Base-by-base conservation (phyloP, 2,329 filamentous ascomycete genomes). In the Xenosphaeropsis pyriputrescens region DNA sequence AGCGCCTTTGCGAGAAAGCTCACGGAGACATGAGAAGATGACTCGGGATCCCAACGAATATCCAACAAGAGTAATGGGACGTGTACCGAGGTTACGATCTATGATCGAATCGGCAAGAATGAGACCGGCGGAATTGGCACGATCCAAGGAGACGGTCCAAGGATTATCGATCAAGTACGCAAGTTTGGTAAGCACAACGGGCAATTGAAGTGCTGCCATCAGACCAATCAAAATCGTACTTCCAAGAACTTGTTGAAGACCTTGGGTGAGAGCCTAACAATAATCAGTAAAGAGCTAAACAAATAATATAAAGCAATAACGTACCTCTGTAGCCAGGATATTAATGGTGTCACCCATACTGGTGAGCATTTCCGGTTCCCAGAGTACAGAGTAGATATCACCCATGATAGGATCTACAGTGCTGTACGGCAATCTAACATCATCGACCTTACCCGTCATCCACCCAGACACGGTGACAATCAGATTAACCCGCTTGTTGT, bases 331-430 rank as follows among this genome's bases (percentile, higher is more conserved):
- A 41, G 91, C 91, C 45, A 98, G 66, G 59, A 98, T 96, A 51
- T 95, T 95, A 52, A 98, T 96, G 34, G 91, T 98, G 56, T 91
- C 85, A 72, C 91, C 91, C 79, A 95, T 98, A 59, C 85, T 94
- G 49, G 77, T 80, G 54, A 98, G 70, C 88, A 98, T 93, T 55
- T 98, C 91, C 3, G 91, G 93, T 58, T 98, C 91, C 88, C 91
- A 98, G 41, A 93, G 67, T 9, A 98, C 79, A 1, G 89, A 95
- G 61, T 98, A 98, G 13, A 98, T 78, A 54, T 98, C 91, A 11
- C 91, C 91, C 91, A 98, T 98, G 45, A 96, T 75, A 1, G 93
- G 85, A 57, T 98, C 88, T 6, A 98, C 81, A 0, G 93, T 98
- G 62, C 86, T 95, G 59, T 83, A 98, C 6, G 91, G 91, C 51